Evolutionary conservation across 495 filamentous ascomycete genomes (phyloP).

Genomic region (Penicillium flavigenum): DNA sequence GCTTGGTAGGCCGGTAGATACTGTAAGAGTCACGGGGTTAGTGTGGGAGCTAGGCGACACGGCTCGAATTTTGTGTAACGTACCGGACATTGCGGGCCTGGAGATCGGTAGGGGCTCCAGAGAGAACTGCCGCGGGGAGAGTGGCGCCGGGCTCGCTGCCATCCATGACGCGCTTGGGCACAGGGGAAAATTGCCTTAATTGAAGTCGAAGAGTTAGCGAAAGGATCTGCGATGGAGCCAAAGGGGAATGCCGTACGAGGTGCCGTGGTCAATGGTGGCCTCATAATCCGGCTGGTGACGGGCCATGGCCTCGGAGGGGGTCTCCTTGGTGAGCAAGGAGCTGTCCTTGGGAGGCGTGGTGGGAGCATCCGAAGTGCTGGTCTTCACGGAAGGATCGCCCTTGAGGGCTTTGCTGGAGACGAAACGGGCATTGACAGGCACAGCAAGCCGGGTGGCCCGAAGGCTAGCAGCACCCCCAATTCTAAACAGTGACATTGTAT

Average conservation of each 20-base stretch:
- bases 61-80: conserved; percentile 9
- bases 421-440: conserved; percentile 40
- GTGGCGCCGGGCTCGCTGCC: conserved; percentile 78
- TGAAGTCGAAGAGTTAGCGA: conserved; percentile 25
- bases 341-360: conserved; percentile 37
- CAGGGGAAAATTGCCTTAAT: conserved; percentile 77
- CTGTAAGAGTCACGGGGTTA: conserved; percentile 47
- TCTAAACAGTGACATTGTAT: conserved; percentile 49
- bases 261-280: conserved; percentile 72
- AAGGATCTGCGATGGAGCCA: conserved; percentile 5
- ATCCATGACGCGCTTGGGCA: conserved; percentile 84
- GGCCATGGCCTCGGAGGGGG: conserved; percentile 48
- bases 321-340: conserved; percentile 55
- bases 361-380: conserved; percentile 44
- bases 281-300: conserved; percentile 78
- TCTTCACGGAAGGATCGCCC: conserved; percentile 36
- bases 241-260: conserved; percentile 61
- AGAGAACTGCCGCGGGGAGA: conserved; percentile 79
- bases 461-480: conserved; percentile 41
- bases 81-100: conserved; percentile 94
- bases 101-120: conserved; percentile 88
- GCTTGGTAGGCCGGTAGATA: conserved; percentile 86
- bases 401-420: conserved; percentile 28
- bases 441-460: conserved; percentile 34
- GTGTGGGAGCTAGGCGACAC: conserved; percentile 1